phyloP scores from a whole-genome alignment of 257 asterid genomes.

The Fraxinus anomala region DNA sequence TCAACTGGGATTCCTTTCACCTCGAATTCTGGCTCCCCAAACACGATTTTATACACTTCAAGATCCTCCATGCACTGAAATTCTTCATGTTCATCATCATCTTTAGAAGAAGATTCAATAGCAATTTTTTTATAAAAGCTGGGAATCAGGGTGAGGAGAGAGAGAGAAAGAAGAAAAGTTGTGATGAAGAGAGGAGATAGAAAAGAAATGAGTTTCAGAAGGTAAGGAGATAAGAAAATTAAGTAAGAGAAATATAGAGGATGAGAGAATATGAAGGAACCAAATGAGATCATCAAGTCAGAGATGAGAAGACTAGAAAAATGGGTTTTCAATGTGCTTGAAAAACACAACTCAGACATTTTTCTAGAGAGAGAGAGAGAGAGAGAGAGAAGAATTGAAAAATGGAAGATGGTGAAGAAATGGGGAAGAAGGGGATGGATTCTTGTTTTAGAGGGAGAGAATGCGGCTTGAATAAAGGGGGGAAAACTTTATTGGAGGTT shows the following conservation, averaged over 20 bases:
- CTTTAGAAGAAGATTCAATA: conserved; percentile 1
- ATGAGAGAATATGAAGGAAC: conserved; percentile 42
- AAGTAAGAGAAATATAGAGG: conserved; percentile 27
- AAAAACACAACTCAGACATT: conserved; percentile 54
- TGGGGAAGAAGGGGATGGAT: conserved; percentile 33
- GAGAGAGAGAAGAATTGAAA: conserved; percentile 22
- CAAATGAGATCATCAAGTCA: conserved; percentile 38
- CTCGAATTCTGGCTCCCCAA: conserved; percentile 25
- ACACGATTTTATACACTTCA: conserved; percentile 1
- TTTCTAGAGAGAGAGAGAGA: neutral
- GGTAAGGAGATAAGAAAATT: conserved; percentile 58
- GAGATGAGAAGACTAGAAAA: conserved; percentile 45
- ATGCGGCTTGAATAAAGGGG: conserved; percentile 81
- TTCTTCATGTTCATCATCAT: neutral
- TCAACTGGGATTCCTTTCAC: conserved; percentile 18
- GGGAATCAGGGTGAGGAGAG: conserved; percentile 35
- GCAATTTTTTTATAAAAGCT: conserved; percentile 7
- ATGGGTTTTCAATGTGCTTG: conserved; percentile 26
- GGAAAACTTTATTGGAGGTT: conserved; percentile 4
- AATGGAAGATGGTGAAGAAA: conserved; percentile 45
- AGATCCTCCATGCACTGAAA: conserved; percentile 31
- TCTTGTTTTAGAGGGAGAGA: conserved; percentile 35
- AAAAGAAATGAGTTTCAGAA: conserved; percentile 54
- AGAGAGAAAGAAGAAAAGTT: conserved; percentile 35
- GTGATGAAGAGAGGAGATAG: conserved; percentile 37